These are phyloP conservation scores for Flammula alnicola DNA, from an alignment of 1,284 basidiomycete genomes.

Conservation along the genomic window DNA sequence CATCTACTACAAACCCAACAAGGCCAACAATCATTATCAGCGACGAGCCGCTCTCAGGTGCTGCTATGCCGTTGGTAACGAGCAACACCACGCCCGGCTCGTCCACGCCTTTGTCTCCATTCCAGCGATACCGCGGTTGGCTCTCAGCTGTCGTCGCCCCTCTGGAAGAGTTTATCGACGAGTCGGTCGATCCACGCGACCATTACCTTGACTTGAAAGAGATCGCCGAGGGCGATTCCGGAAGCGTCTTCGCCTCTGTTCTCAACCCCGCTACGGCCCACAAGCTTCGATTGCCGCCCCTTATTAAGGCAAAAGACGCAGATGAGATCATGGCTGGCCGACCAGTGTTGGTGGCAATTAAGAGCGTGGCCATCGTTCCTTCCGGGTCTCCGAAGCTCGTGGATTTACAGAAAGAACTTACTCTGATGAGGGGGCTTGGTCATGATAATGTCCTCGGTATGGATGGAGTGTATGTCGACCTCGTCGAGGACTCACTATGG, in stretches of 20 bases:
- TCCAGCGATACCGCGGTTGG: slow-evolving; percentile 55
- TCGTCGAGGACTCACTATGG: slow-evolving; percentile 73
- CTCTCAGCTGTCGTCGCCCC: slow-evolving; percentile 63
- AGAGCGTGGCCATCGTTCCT: slow-evolving; percentile 65
- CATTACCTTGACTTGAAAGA: slow-evolving; percentile 69
- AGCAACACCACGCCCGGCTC: slow-evolving; percentile 21
- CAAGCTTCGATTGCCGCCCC: slow-evolving; percentile 41
- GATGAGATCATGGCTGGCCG: slow-evolving; percentile 35
- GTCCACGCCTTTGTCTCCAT: slow-evolving; percentile 42
- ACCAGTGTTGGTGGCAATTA: slow-evolving; percentile 68
- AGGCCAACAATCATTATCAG: slow-evolving; percentile 41
- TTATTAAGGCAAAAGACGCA: slow-evolving; percentile 39
- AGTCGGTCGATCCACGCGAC: slow-evolving; percentile 59
- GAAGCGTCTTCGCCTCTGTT: slow-evolving; percentile 69
- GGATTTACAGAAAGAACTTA: slow-evolving; percentile 64
- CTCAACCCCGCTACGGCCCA: slow-evolving; percentile 41
- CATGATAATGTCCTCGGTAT: slow-evolving; percentile 67
- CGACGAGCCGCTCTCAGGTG: slow-evolving; percentile 24
- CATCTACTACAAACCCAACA: slow-evolving; percentile 13
- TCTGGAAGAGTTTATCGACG: slow-evolving; percentile 66
- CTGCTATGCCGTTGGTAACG: neutral
- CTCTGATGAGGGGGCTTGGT: slow-evolving; percentile 55
- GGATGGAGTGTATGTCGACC: slow-evolving; percentile 71
- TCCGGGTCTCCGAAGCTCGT: slow-evolving; percentile 62
- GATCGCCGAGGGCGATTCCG: slow-evolving; percentile 80